Evolutionary conservation across 257 asterid genomes (phyloP).

Genomic region (Rehmannia glutinosa): DNA sequence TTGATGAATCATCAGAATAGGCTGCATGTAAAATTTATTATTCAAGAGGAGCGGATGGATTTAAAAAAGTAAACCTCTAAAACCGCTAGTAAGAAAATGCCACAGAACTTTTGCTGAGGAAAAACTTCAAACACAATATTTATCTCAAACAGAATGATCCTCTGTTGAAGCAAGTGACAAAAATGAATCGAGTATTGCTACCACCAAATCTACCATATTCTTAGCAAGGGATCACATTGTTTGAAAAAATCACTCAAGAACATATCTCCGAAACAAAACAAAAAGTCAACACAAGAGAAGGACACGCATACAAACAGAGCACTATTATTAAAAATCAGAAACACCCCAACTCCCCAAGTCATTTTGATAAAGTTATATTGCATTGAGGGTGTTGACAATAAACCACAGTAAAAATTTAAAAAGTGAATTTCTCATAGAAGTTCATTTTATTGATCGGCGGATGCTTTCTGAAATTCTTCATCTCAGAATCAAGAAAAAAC

Average conservation of each 20-base stretch:
- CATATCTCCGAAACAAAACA: not conserved
- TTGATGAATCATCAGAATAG: constrained; percentile 44
- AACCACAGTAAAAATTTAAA: not conserved
- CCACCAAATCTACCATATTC: not conserved
- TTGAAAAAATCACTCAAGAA: not conserved
- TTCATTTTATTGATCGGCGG: not conserved
- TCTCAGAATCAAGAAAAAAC: not conserved
- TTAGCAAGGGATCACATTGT: not conserved
- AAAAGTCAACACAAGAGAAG: not conserved
- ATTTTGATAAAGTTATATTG: not conserved
- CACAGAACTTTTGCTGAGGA: not conserved
- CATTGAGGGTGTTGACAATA: not conserved
- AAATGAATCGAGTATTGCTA: not conserved
- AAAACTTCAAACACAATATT: not conserved
- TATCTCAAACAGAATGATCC: not conserved
- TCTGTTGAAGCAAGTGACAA: not conserved
- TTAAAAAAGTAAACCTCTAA: not conserved
- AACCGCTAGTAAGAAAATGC: constrained; percentile 1
- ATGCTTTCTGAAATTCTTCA: not conserved
- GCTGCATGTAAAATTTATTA: constrained; percentile 35
- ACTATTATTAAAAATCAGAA: not conserved
- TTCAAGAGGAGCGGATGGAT: constrained; percentile 11
- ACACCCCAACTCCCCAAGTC: not conserved
- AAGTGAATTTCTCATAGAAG: not conserved
- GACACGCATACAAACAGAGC: not conserved